phyloP scores from a whole-genome alignment of 345 rosid genomes.

The Turnera subulata region DNA sequence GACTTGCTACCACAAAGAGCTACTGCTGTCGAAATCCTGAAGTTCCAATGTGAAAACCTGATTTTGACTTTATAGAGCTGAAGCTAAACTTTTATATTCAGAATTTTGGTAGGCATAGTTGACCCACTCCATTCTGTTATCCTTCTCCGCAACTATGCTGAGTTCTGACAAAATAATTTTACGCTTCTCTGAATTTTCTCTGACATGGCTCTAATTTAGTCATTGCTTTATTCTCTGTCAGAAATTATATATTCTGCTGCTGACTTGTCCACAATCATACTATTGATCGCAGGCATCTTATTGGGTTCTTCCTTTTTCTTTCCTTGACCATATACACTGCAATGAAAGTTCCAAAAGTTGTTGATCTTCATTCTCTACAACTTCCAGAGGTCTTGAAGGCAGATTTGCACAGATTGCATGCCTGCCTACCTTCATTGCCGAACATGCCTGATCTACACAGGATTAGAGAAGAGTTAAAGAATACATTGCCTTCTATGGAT shows the following conservation, averaged over 20 bases:
- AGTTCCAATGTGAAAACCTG: too few relatives aligned
- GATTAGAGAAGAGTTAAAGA: constrained; percentile 41
- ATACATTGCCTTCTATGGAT: constrained; percentile 36
- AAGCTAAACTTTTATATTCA: too few relatives aligned
- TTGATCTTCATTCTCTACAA: constrained; percentile 73
- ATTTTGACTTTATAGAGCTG: too few relatives aligned
- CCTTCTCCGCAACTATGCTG: too few relatives aligned
- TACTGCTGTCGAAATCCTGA: too few relatives aligned
- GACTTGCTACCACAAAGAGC: too few relatives aligned
- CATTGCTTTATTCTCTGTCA: neutral
- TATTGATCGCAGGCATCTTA: constrained; percentile 73
- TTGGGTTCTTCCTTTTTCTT: constrained; percentile 95
- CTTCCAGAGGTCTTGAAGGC: constrained; percentile 67
- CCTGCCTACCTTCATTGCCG: constrained; percentile 68
- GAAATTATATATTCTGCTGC: constrained; percentile 1
- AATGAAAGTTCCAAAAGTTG: constrained; percentile 63
- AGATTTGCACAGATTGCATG: constrained; percentile 69
- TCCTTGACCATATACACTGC: constrained; percentile 88
- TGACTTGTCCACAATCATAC: neutral
- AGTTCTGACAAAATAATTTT: too few relatives aligned
- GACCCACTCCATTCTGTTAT: too few relatives aligned
- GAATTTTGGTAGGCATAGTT: too few relatives aligned
- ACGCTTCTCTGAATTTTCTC: too few relatives aligned
- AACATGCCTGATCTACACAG: constrained; percentile 52
- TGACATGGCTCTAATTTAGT: too few relatives aligned